Evolutionary conservation across 306 rosid genomes (phyloP).

Genomic region (Trifolium repens): DNA sequence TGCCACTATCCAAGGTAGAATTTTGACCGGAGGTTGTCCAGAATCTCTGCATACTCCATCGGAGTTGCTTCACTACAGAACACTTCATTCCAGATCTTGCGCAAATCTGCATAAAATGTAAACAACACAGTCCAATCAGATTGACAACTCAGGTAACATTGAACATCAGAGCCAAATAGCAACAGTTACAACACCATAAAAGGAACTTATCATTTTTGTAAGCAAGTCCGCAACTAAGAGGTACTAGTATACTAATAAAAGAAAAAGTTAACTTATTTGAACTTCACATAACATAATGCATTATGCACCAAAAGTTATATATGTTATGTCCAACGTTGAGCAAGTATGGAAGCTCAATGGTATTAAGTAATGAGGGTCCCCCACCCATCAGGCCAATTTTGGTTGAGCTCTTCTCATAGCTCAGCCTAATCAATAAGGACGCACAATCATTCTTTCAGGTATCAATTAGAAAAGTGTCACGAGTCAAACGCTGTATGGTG

Average conservation of each 20-base stretch:
- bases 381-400: background rate
- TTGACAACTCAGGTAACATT: background rate
- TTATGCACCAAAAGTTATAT: slow-evolving; percentile 6
- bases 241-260: background rate
- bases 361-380: background rate
- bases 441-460: slow-evolving; percentile 3
- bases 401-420: background rate
- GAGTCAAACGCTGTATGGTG: slow-evolving; percentile 2
- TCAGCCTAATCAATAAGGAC: background rate
- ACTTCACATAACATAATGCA: slow-evolving; percentile 19
- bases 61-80: slow-evolving; percentile 75
- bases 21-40: slow-evolving; percentile 70
- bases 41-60: slow-evolving; percentile 68
- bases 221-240: background rate
- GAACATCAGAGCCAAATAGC: slow-evolving; percentile 9
- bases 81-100: slow-evolving; percentile 80
- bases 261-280: slow-evolving; percentile 4
- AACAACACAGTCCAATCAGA: background rate
- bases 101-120: slow-evolving; percentile 58
- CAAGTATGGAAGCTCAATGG: background rate
- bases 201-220: background rate
- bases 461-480: background rate
- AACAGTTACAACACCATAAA: background rate
- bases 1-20: slow-evolving; percentile 55
- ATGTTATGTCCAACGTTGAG: background rate